Conservation (phyloP, 176 grass and related monocot species). For the Rhynchospora pubera region DNA sequence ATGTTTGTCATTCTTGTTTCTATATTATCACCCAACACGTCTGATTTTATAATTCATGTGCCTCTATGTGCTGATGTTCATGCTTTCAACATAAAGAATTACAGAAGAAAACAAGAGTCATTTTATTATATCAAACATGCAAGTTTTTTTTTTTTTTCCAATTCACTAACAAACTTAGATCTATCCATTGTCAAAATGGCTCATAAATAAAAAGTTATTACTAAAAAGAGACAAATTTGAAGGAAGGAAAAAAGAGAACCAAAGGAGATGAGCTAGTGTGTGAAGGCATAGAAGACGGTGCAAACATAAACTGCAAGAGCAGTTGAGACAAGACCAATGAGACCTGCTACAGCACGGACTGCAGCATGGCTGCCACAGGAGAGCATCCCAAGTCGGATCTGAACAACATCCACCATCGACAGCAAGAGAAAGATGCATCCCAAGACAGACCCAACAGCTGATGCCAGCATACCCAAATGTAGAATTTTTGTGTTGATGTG, state of each 20-base stretch:
- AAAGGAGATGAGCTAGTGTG: slow-evolving; percentile 31
- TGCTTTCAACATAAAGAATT: not conserved
- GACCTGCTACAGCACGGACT: slow-evolving; percentile 55
- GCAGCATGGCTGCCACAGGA: slow-evolving; percentile 56
- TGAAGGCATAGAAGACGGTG: slow-evolving; percentile 96
- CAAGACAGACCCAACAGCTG: slow-evolving; percentile 72
- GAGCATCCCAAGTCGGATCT: slow-evolving; percentile 81
- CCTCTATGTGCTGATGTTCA: not conserved
- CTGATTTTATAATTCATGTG: not conserved
- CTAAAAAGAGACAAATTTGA: not conserved
- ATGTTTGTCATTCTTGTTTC: not conserved
- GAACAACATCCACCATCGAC: slow-evolving; percentile 95
- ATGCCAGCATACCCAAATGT: slow-evolving; percentile 80
- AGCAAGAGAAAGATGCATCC: slow-evolving; percentile 75
- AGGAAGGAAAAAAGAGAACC: not conserved
- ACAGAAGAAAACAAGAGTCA: not conserved
- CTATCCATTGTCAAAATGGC: not conserved
- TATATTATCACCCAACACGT: not conserved
- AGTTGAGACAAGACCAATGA: slow-evolving; percentile 65
- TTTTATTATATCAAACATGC: not conserved
- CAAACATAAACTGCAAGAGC: slow-evolving; percentile 67
- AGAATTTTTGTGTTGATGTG: slow-evolving; percentile 72
- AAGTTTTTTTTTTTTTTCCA: not conserved
- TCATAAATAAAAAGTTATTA: not conserved
- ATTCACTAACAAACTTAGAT: not conserved